A percentile compares a stretch with the other conserved stretches of the same genome.
Conservation (phyloP, 2,329 filamentous ascomycete genomes). For the Trichoderma pleuroti region DNA sequence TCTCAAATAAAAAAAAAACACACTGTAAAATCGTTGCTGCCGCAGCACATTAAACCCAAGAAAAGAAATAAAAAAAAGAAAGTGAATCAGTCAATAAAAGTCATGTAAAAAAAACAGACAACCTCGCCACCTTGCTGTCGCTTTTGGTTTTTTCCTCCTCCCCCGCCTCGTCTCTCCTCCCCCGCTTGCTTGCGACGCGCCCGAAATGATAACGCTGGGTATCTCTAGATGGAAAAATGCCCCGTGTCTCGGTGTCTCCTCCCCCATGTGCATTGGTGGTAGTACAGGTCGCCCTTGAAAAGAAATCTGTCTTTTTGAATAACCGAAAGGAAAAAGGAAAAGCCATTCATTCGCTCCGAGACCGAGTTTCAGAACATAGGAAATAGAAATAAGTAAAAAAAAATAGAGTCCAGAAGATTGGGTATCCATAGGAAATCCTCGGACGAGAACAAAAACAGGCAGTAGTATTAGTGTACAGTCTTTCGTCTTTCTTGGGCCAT, state of each 20-base stretch:
- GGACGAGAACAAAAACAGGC: conserved; percentile 11
- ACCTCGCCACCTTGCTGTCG: conserved; percentile 17
- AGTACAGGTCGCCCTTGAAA: conserved; percentile 23
- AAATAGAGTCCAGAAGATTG: conserved; percentile 12
- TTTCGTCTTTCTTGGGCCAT: conserved; percentile 14
- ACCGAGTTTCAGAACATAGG: conserved; percentile 3
- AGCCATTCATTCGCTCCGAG: conserved; percentile 18
- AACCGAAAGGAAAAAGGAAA: conserved; percentile 11
- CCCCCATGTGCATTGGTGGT: conserved; percentile 21
- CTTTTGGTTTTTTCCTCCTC: neutral
- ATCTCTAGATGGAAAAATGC: conserved; percentile 37
- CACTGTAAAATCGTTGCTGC: neutral
- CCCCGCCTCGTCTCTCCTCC: neutral
- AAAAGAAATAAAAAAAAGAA: neutral
- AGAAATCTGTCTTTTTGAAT: conserved; percentile 21
- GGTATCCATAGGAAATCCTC: conserved; percentile 21
- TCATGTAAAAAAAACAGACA: conserved; percentile 15
- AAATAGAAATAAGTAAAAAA: conserved; percentile 17
- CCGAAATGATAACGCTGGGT: conserved; percentile 30
- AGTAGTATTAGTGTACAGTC: conserved; percentile 20
- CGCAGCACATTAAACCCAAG: conserved; percentile 8
- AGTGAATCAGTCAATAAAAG: neutral
- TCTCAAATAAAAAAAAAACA: neutral
- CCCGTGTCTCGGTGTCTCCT: conserved; percentile 25
- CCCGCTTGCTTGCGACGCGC: conserved; percentile 17